Evolutionary conservation across 257 asterid species (phyloP).

Genomic region (Nicotiana tomentosiformis): DNA sequence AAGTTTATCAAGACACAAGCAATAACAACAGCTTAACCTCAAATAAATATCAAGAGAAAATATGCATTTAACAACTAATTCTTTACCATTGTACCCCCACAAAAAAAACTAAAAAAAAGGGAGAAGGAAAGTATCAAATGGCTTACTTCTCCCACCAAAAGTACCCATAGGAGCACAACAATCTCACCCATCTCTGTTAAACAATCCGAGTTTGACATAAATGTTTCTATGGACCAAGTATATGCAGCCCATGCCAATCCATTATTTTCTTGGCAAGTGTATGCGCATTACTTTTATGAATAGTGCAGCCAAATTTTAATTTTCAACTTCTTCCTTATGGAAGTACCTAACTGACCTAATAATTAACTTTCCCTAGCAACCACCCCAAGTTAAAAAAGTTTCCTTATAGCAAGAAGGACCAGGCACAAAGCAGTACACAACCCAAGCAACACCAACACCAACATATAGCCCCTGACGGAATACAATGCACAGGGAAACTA

Average conservation of each 20-base stretch:
- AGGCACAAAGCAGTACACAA: neutral
- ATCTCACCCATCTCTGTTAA: neutral
- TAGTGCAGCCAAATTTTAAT: neutral
- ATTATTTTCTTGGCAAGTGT: neutral
- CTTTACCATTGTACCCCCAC: neutral
- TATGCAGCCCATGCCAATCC: neutral
- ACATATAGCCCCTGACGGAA: neutral
- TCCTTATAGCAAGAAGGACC: neutral
- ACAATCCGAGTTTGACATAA: neutral
- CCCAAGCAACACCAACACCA: neutral
- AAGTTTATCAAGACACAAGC: conserved; percentile 2
- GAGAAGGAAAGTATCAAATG: neutral
- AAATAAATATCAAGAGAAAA: neutral
- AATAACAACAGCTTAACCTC: neutral
- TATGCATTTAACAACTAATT: neutral
- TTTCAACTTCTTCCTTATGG: neutral
- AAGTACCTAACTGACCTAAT: neutral
- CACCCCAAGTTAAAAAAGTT: neutral
- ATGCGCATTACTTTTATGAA: neutral
- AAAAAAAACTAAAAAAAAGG: neutral
- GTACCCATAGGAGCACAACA: neutral
- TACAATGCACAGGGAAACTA: neutral
- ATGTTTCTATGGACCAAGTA: neutral
- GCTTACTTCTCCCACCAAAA: conserved; percentile 1
- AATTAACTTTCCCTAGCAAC: neutral